Percentiles rank a stretch among this genome's conserved stretches.
Evolutionary conservation across 306 rosid species (phyloP).

Genomic region (Dicorynia guianensis): DNA sequence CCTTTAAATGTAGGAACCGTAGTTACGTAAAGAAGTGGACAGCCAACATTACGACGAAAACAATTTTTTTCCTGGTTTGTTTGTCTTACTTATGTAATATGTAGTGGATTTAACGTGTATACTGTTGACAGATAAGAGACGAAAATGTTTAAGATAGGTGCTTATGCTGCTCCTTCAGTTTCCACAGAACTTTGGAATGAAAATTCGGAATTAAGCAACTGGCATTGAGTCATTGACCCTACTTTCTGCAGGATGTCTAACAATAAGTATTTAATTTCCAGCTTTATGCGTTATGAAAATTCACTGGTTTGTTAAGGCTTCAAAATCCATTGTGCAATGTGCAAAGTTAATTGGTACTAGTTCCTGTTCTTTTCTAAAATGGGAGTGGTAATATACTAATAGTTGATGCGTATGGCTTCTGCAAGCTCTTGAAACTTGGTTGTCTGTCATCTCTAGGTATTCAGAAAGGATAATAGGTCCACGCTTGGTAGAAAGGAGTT

Average conservation of each 20-base stretch:
- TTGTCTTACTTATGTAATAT: neutral
- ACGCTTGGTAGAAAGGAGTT: conserved; percentile 79
- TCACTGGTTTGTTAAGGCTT: conserved; percentile 26
- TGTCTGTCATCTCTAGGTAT: conserved; percentile 55
- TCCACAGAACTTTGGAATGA: neutral
- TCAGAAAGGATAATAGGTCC: conserved; percentile 83
- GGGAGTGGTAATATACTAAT: conserved; percentile 8
- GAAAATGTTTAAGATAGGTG: neutral
- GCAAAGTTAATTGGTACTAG: neutral
- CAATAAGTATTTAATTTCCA: conserved; percentile 21
- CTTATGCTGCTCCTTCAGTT: conserved; percentile 8
- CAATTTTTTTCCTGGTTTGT: neutral
- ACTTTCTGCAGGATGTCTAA: neutral
- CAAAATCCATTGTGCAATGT: neutral
- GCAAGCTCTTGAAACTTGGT: conserved; percentile 23
- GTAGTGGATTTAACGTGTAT: neutral
- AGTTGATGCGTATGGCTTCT: conserved; percentile 14
- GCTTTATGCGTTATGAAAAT: conserved; percentile 4
- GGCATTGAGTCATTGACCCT: neutral
- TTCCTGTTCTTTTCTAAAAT: neutral
- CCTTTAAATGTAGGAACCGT: too few relatives aligned
- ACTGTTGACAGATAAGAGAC: neutral
- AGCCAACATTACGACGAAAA: too few relatives aligned
- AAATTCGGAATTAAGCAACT: neutral
- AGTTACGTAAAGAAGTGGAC: neutral